Evolutionary conservation across 2,329 filamentous ascomycete species (phyloP).

Genomic region (Myriosclerotinia duriaeana): DNA sequence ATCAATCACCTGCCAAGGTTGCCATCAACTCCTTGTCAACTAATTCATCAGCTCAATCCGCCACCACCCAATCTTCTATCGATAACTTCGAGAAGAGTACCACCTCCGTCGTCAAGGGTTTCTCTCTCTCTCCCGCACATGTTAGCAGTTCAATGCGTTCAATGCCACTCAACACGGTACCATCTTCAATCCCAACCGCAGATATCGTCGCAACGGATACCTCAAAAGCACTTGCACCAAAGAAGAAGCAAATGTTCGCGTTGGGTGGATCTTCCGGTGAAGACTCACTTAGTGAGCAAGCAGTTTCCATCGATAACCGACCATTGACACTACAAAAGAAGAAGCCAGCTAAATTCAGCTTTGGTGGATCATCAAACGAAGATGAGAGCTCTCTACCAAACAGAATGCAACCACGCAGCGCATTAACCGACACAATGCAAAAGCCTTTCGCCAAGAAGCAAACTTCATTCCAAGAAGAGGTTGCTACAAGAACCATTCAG

Average conservation of each 20-base stretch:
- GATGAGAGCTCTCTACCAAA: constrained; percentile 71
- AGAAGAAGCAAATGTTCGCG: constrained; percentile 56
- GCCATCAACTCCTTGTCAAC: constrained; percentile 33
- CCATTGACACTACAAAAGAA: constrained; percentile 43
- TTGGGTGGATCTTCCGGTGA: constrained; percentile 43
- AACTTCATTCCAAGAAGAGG: constrained; percentile 76
- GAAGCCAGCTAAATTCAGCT: constrained; percentile 64
- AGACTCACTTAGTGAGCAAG: constrained; percentile 41
- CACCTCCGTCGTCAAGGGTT: constrained; percentile 77
- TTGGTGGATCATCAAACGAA: constrained; percentile 81
- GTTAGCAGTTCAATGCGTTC: constrained; percentile 67
- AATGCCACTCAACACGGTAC: constrained; percentile 39
- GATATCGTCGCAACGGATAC: constrained; percentile 50
- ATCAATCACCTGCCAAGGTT: constrained; percentile 47
- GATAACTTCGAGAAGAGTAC: constrained; percentile 40
- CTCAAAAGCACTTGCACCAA: constrained; percentile 65
- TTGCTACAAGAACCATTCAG: constrained; percentile 65
- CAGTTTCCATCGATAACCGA: constrained; percentile 35
- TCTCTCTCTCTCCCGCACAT: constrained; percentile 80
- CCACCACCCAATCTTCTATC: constrained; percentile 45
- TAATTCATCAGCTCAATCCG: constrained; percentile 39
- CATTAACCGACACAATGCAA: constrained; percentile 53
- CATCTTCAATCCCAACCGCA: constrained; percentile 49
- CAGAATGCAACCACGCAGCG: constrained; percentile 51
- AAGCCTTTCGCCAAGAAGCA: constrained; percentile 63